phyloP scores from a whole-genome alignment of 768 basidiomycete genomes.

The Arthromyces matolae region DNA sequence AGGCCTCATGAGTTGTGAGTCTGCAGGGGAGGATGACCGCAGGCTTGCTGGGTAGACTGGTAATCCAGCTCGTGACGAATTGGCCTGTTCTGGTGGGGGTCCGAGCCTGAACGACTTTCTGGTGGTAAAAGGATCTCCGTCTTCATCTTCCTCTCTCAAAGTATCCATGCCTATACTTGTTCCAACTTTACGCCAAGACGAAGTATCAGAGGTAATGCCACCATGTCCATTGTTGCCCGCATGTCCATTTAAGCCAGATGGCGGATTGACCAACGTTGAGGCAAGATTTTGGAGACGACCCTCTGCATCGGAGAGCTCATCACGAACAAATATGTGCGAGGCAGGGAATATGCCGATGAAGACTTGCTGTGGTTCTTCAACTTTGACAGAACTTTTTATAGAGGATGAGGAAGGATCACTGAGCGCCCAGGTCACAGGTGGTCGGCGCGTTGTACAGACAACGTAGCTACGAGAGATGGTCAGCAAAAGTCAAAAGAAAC shows the following conservation, averaged over 20 bases:
- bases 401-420: slow-evolving; percentile 55
- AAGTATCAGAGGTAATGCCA: slow-evolving; percentile 42
- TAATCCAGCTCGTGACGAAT: slow-evolving; percentile 65
- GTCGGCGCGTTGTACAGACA: slow-evolving; percentile 74
- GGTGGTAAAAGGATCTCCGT: slow-evolving; percentile 32
- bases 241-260: slow-evolving; percentile 29
- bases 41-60: slow-evolving; percentile 73
- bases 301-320: slow-evolving; percentile 84
- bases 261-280: slow-evolving; percentile 38
- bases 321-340: slow-evolving; percentile 82
- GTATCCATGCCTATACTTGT: slow-evolving; percentile 50
- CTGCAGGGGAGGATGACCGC: slow-evolving; percentile 66
- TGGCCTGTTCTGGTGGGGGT: slow-evolving; percentile 72
- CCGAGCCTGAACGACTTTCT: slow-evolving; percentile 69
- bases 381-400: slow-evolving; percentile 48
- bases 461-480: slow-evolving; percentile 58
- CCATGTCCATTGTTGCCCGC: slow-evolving; percentile 28
- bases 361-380: slow-evolving; percentile 80
- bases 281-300: slow-evolving; percentile 79
- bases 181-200: slow-evolving; percentile 46
- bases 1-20: slow-evolving; percentile 64
- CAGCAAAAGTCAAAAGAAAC: slow-evolving; percentile 4
- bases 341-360: slow-evolving; percentile 94
- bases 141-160: slow-evolving; percentile 62
- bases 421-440: slow-evolving; percentile 63